Conservation (phyloP, 371 early-diverging fungal genomes). For the Mucor mucedo region DNA sequence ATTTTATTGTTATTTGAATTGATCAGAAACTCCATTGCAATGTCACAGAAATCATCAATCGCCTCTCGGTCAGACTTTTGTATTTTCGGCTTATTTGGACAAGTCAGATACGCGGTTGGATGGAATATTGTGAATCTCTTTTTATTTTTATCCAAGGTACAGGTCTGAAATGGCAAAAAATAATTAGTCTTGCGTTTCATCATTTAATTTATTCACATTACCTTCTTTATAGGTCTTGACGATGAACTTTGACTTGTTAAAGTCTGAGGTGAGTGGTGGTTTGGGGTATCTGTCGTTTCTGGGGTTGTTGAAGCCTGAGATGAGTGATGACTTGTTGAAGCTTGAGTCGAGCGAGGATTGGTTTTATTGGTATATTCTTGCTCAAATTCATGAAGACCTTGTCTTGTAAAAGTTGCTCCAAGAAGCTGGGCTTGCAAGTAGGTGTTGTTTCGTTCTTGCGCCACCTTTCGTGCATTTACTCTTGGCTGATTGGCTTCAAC, state of each 20-base stretch:
- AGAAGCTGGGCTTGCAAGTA: slow-evolving; percentile 19
- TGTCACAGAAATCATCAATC: slow-evolving; percentile 18
- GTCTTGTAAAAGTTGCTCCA: slow-evolving; percentile 21
- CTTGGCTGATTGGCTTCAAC: slow-evolving; percentile 22
- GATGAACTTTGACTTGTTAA: no score
- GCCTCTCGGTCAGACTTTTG: slow-evolving; percentile 14
- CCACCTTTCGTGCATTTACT: slow-evolving; percentile 18
- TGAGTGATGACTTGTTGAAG: slow-evolving; percentile 3
- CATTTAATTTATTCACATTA: no score
- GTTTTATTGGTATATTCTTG: slow-evolving; percentile 19
- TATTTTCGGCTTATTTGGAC: slow-evolving; percentile 19
- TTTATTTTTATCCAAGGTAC: no score
- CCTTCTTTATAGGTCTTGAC: no score
- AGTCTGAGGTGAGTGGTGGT: no score
- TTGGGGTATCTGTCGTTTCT: no score
- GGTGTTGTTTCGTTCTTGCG: slow-evolving; percentile 21
- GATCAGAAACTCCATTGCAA: slow-evolving; percentile 15
- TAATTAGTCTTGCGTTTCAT: no score
- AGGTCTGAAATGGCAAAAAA: no score
- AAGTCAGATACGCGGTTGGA: slow-evolving; percentile 17
- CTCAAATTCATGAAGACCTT: slow-evolving; percentile 21
- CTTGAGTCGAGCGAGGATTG: slow-evolving; percentile 1
- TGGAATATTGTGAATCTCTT: no score
- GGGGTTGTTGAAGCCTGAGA: slow-evolving; percentile 1
- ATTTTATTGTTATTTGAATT: slow-evolving; percentile 5